Conservation (phyloP, 2,329 filamentous ascomycete species). For the Rutstroemia sp. region DNA sequence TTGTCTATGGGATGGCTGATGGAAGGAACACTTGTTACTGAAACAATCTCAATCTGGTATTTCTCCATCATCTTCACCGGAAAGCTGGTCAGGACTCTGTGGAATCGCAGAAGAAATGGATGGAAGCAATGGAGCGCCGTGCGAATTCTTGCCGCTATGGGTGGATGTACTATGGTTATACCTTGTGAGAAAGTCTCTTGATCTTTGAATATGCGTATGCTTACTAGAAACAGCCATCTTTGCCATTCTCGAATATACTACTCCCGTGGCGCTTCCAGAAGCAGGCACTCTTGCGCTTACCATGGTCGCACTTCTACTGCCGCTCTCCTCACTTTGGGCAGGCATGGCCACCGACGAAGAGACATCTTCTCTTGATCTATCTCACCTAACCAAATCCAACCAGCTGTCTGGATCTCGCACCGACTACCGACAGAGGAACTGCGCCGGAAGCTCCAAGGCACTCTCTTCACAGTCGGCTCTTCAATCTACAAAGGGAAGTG, state of each 20-base stretch:
- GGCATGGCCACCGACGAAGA: conserved; percentile 20
- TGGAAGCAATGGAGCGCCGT: conserved; percentile 55
- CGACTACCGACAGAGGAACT: conserved; percentile 7
- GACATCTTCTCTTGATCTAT: conserved; percentile 16
- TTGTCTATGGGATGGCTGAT: conserved; percentile 33
- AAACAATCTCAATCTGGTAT: conserved; percentile 50
- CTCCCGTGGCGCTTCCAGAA: conserved; percentile 37
- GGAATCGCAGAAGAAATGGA: conserved; percentile 46
- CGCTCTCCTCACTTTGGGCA: conserved; percentile 62
- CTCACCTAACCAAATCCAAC: not conserved
- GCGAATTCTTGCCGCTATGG: conserved; percentile 61
- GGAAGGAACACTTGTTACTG: conserved; percentile 40
- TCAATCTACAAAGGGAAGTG: conserved; percentile 13
- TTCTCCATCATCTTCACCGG: conserved; percentile 54
- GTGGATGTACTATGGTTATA: conserved; percentile 57
- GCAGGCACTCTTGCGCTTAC: conserved; percentile 48
- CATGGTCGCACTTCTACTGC: conserved; percentile 54
- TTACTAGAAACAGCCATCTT: conserved; percentile 45
- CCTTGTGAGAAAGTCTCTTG: conserved; percentile 42
- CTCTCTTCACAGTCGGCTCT: conserved; percentile 6
- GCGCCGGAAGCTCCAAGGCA: conserved; percentile 9
- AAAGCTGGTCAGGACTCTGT: conserved; percentile 53
- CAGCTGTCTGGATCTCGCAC: not conserved
- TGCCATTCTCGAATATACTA: conserved; percentile 47
- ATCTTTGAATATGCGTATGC: not conserved